Base-by-base conservation (phyloP, 2,329 filamentous ascomycete genomes). In the Thielaviopsis ethacetica region DNA sequence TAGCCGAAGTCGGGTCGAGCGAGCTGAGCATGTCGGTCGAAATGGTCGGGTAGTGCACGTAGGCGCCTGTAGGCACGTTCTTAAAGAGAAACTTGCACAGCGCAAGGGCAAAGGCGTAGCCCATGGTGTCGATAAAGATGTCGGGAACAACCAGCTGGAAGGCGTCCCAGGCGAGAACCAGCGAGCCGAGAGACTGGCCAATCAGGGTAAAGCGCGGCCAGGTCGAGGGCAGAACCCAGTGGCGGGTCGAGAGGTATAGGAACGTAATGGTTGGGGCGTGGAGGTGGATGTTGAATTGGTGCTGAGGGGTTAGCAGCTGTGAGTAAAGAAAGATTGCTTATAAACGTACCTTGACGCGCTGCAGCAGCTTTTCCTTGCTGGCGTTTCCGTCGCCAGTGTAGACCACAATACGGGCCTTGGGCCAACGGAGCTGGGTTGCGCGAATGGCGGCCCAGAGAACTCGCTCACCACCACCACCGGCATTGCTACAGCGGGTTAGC, bases 31-130 rank as follows among this genome's bases (percentile, higher is more conserved):
- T 98, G 67, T 98, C 93, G 56, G 90, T 98, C 2, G 91, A 96
- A 58, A 98, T 98, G 59, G 91, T 97, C 0, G 93, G 93, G 68
- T 97, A 98, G 72, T 98, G 93, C 1, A 97, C 91, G 68, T 98
- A 98, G 57, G 93, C 91, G 53, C 82, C 90, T 0, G 90, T 96
- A 0, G 91, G 88, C 1, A 96, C 80, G 41, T 73, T 71, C 0
- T 80, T 85, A 68, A 97, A 97, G 24, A 97, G 76, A 63, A 86
- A 79, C 68, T 90, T 93, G 70, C 79, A 86, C 2, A 96, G 76
- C 9, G 88, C 89, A 12, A 95, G 79, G 0, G 87, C 81, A 68
- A 97, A 98, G 26, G 91, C 90, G 67, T 96, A 98, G 62, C 93
- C 93, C 91, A 98, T 96, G 1, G 93, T 98, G 68, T 98, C 93